Evolutionary conservation across 2,329 filamentous ascomycete species (phyloP).

Genomic region (Cyphellophora attinorum): DNA sequence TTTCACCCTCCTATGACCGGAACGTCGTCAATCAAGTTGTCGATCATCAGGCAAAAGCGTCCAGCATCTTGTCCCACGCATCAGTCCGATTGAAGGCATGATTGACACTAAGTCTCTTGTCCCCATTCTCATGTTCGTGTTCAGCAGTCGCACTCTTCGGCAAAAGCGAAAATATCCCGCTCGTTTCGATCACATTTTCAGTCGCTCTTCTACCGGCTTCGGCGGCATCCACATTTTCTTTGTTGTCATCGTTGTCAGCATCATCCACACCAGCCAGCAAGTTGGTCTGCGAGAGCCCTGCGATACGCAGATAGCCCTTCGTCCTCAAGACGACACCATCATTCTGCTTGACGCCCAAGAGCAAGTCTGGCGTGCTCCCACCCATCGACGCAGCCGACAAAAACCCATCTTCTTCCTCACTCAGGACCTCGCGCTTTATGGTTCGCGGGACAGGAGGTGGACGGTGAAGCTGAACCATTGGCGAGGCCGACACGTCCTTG

Average conservation of each 20-base stretch:
- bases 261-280: too few species aligned
- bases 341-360: too few species aligned
- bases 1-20: too few species aligned
- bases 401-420: constrained; percentile 4
- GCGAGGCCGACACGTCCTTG: background rate
- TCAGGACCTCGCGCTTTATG: constrained; percentile 2
- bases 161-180: background rate
- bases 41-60: too few species aligned
- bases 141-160: background rate
- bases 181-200: background rate
- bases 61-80: constrained; percentile 6
- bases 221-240: background rate
- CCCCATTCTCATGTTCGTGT: constrained; percentile 2
- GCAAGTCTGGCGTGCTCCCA: too few species aligned
- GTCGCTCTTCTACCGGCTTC: background rate
- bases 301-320: too few species aligned
- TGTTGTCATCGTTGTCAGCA: background rate
- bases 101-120: constrained; percentile 8
- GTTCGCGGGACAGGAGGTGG: constrained; percentile 3
- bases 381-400: too few species aligned
- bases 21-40: too few species aligned
- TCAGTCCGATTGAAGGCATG: constrained; percentile 9
- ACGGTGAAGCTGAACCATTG: constrained; percentile 2
- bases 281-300: too few species aligned
- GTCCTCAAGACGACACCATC: too few species aligned